Percentiles rank a stretch among this genome's conserved stretches.
phyloP scores from a whole-genome alignment of 1,284 basidiomycete genomes.

The Hypsizygus ulmarius region DNA sequence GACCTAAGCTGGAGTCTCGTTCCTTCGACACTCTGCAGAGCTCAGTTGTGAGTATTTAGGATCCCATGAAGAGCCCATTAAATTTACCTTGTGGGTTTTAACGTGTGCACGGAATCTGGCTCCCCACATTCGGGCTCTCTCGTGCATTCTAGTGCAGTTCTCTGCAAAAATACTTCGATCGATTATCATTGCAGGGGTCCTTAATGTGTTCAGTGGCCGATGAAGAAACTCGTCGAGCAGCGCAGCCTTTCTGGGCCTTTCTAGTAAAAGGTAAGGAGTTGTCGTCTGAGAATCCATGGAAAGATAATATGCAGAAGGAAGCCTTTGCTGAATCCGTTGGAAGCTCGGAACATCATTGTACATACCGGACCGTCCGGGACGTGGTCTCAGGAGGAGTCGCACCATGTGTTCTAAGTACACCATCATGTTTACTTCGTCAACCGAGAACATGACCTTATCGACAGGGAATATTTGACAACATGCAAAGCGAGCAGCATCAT shows the following conservation, averaged over 20 bases:
- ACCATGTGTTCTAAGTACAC: too few species aligned
- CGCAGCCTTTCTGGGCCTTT: constrained; percentile 49
- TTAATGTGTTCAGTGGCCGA: constrained; percentile 53
- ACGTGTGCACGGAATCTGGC: constrained; percentile 78
- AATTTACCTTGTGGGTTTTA: constrained; percentile 75
- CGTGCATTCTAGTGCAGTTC: constrained; percentile 75
- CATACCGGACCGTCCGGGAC: too few species aligned
- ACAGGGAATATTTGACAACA: too few species aligned
- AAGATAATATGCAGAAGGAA: not conserved
- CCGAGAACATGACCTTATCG: too few species aligned
- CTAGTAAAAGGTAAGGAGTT: constrained; percentile 46
- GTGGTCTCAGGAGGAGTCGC: too few species aligned
- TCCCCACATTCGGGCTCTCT: constrained; percentile 60
- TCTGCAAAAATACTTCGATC: constrained; percentile 66
- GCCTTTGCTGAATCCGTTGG: too few species aligned
- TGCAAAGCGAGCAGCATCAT: too few species aligned
- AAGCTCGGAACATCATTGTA: too few species aligned
- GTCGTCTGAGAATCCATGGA: constrained; percentile 40
- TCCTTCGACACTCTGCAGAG: constrained; percentile 66
- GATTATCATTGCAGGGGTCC: constrained; percentile 79
- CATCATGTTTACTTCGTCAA: too few species aligned
- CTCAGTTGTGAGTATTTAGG: not conserved
- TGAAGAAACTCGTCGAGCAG: constrained; percentile 62
- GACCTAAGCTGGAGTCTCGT: constrained; percentile 66
- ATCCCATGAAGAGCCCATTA: not conserved